Base-by-base conservation (phyloP, 1,139 yeast genomes). In the Lodderomyces metapsilosis region DNA sequence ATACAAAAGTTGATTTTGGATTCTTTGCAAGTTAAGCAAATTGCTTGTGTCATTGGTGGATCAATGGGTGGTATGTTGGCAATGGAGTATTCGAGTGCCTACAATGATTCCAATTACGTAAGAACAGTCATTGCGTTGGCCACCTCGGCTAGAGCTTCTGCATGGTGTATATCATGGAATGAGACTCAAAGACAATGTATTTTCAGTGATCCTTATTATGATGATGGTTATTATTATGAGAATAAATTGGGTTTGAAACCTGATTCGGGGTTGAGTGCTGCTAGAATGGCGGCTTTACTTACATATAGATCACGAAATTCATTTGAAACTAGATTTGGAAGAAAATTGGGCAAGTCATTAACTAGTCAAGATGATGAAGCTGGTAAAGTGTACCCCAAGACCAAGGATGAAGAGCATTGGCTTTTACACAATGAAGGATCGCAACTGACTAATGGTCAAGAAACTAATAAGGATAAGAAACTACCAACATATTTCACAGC, bases 21-120 rank as follows among this genome's bases (percentile, higher is more conserved):
- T 48, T 88, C 88, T 21, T 65, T 92, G 40, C 88, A 86, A 0
- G 88, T 92, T 21, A 75, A 74, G 43, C 77, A 80, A 43, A 68
- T 92, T 32, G 97, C 98, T 1, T 78, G 84, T 39, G 95, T 87
- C 4, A 78, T 92, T 43, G 98, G 98, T 23, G 98, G 98, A 0
- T 91, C 98, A 22, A 92, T 92, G 98, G 98, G 98, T 30, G 98
- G 98, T n/a, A 92, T 92, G 98, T 67, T 89, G 40, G 91, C 92
- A 0, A 66, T 92, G 50, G 98, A 92, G 60, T 92, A 91, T 74
- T 70, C 74, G 10, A 62, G 75, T 56, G 82, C 85, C 2, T 85
- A 80, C 56, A 85, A 78, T 51, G 85, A 88, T n/a, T 65, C 74
- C 2, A 76, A 71, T 3, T 92, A 80, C 56, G 95, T 92, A 15